Conservation (phyloP, 2,329 filamentous ascomycete species). For the Fusarium albidum region DNA sequence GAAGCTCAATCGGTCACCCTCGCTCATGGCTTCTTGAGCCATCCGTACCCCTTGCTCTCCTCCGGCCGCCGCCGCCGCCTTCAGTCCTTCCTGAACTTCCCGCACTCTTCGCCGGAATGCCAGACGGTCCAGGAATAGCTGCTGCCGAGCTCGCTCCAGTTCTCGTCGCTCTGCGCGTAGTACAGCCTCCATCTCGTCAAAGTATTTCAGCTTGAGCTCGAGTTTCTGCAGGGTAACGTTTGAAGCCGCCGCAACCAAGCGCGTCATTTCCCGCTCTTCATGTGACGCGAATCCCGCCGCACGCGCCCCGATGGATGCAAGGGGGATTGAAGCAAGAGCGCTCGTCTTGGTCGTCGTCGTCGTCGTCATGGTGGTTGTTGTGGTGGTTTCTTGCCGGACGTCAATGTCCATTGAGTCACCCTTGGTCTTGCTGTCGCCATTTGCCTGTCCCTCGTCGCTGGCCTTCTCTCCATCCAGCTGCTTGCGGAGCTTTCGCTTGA, state of each 20-base stretch:
- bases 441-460: slow-evolving; percentile 56
- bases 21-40: slow-evolving; percentile 56
- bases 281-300: slow-evolving; percentile 90
- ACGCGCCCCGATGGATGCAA: slow-evolving; percentile 86
- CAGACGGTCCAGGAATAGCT: slow-evolving; percentile 91
- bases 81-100: slow-evolving; percentile 81
- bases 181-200: slow-evolving; percentile 93
- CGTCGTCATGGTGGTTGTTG: slow-evolving; percentile 60
- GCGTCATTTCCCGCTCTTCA: slow-evolving; percentile 96
- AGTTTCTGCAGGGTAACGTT: slow-evolving; percentile 96
- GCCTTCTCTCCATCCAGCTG: slow-evolving; percentile 70
- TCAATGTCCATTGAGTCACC: slow-evolving; percentile 72
- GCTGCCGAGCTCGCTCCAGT: slow-evolving; percentile 88
- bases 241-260: slow-evolving; percentile 88
- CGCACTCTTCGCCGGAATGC: slow-evolving; percentile 88
- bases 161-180: slow-evolving; percentile 92
- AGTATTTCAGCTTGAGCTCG: slow-evolving; percentile 94
- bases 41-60: slow-evolving; percentile 59
- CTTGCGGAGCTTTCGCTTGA: slow-evolving; percentile 80
- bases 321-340: slow-evolving; percentile 76
- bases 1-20: slow-evolving; percentile 63
- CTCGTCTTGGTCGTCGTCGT: slow-evolving; percentile 56
- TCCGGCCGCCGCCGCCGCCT: slow-evolving; percentile 57
- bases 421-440: slow-evolving; percentile 67
- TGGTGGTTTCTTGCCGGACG: slow-evolving; percentile 60